Evolutionary conservation across 371 early-diverging fungal species (phyloP), one percentile per base, ranked within the genome.

Genomic region (Quaeritorhiza haematococci): DNA sequence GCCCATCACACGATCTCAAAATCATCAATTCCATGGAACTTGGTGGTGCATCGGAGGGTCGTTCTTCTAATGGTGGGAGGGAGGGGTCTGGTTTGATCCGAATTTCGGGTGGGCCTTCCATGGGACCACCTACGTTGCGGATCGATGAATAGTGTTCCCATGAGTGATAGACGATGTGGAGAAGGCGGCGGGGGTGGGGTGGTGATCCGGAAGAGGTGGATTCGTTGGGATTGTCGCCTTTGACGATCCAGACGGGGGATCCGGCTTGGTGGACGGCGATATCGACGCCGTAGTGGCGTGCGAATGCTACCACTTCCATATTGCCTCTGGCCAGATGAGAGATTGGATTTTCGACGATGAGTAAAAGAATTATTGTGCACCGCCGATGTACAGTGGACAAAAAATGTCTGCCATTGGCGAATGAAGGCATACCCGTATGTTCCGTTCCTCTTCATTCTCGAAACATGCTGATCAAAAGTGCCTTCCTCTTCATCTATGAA

Each of bases 91-190:
- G 64, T 33, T 57, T 47, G 1, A 65, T 73, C 55, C 75, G 76
- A 17, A 85, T 83, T 19, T 81, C 71, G 2, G 88, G 88, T 19
- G 73, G 72, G 3, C 87, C 89, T 3, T 67, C 68, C 33, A 71
- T 68, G 2, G 87, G 88, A 0, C 87, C 86, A 45, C 74, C 75
- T 19, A 78, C 63, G 38, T 84, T 85, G 19, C 89, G 69, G 13
- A 90, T 79, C 0, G 90, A 90, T 19, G 83, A 82, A 55, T 92
- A 92, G 64, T 91, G 93, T 58, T 91, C 92, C 84, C 89, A 90
- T 38, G 82, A 82, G 60, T 90, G 90, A 64, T 83, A 89, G 70
- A 88, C 89, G 33, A 92, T 84, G 66, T 92, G 91, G 49, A 89
- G 66, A 24, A 52, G 21, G 19, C 50, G 58, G 29, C 30, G 19